These are phyloP conservation scores for Arthromyces matolae DNA, from an alignment of 768 basidiomycete genomes.

Conservation along the genomic window DNA sequence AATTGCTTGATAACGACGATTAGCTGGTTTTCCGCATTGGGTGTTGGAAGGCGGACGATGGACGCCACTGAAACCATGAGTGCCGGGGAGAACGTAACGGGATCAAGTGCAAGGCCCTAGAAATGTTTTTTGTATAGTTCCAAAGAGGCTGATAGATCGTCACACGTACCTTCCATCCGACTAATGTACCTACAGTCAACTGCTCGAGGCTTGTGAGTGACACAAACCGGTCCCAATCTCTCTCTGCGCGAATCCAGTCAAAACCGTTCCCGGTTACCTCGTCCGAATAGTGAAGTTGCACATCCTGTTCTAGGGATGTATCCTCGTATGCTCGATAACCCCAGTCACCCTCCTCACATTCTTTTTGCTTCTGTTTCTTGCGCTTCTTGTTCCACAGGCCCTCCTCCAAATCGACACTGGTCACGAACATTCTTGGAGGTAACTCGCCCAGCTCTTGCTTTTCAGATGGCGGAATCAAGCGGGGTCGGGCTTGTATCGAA, in stretches of 20 bases:
- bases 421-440: constrained; percentile 65
- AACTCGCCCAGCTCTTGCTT: constrained; percentile 44
- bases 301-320: constrained; percentile 12
- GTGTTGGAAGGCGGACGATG: constrained; percentile 25
- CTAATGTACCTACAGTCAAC: constrained; percentile 25
- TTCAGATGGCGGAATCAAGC: constrained; percentile 63
- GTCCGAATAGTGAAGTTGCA: constrained; percentile 9
- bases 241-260: constrained; percentile 36
- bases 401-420: constrained; percentile 66
- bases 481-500: constrained; percentile 20
- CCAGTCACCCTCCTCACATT: constrained; percentile 12
- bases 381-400: constrained; percentile 38
- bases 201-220: constrained; percentile 23
- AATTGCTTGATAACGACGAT: constrained; percentile 15
- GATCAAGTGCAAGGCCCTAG: constrained; percentile 59
- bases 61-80: constrained; percentile 44
- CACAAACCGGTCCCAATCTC: constrained; percentile 25
- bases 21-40: constrained; percentile 5
- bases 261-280: constrained; percentile 17
- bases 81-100: constrained; percentile 57
- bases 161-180: constrained; percentile 49
- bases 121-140: background rate
- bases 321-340: constrained; percentile 5
- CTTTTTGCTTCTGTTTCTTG: constrained; percentile 26
- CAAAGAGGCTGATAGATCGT: background rate